A percentile compares a stretch with the other conserved stretches of the same genome.
Evolutionary conservation across 163 green algal species (phyloP).

Genomic region (Chlamydomonas reinhardtii): DNA sequence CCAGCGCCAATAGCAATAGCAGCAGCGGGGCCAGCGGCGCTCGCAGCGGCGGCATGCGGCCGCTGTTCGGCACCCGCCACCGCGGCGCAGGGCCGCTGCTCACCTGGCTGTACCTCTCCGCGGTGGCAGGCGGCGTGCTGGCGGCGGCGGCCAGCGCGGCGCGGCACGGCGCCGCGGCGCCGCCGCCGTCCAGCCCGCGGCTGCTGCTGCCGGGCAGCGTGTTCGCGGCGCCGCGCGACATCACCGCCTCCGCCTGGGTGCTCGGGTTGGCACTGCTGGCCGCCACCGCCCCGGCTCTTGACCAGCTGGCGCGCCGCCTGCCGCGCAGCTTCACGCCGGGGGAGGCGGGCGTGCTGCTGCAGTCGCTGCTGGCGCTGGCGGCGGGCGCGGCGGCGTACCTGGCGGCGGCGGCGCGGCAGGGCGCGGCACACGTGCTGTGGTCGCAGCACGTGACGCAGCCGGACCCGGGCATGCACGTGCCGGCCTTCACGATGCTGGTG

Average conservation of each 20-base stretch:
- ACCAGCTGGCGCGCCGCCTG: constrained; percentile 10
- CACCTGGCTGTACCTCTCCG: neutral
- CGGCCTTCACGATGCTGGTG: constrained; percentile 42
- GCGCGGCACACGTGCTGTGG: constrained; percentile 33
- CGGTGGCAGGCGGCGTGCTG: neutral
- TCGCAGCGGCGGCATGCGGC: neutral
- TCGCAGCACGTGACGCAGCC: constrained; percentile 34
- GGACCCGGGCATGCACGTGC: constrained; percentile 47
- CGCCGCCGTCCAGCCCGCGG: neutral
- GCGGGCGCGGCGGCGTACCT: constrained; percentile 12
- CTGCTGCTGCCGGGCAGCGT: constrained; percentile 23
- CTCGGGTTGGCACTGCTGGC: constrained; percentile 13
- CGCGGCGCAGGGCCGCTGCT: too few relatives aligned
- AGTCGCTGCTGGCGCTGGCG: constrained; percentile 25
- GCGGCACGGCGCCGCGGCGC: neutral
- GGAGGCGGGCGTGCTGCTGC: constrained; percentile 24
- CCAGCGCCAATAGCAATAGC: neutral
- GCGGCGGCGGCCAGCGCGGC: neutral
- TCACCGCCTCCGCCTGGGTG: neutral
- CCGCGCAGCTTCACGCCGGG: constrained; percentile 43
- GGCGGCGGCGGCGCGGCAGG: neutral
- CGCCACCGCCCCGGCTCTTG: neutral
- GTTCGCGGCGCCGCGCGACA: constrained; percentile 29
- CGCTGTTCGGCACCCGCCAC: neutral
- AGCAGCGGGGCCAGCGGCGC: neutral